Evolutionary conservation across 2,329 filamentous ascomycete genomes (phyloP).

Genomic region (Phaeomoniella chlamydospora): DNA sequence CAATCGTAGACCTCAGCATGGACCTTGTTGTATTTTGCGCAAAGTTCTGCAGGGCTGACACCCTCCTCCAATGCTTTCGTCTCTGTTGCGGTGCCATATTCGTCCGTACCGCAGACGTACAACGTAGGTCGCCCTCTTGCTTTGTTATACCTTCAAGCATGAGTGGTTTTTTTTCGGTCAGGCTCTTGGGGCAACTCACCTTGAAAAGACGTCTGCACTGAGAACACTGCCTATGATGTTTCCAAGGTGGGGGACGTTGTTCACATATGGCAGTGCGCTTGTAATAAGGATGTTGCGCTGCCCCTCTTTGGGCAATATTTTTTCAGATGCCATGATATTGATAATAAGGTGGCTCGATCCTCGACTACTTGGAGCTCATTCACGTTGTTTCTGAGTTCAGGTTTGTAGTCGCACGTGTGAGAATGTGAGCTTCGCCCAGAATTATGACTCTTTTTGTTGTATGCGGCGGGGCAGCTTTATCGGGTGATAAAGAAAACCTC

Average conservation of each 20-base stretch:
- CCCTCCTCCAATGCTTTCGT: conserved; percentile 87
- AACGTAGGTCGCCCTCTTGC: conserved; percentile 66
- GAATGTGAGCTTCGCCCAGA: background rate
- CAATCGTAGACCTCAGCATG: conserved; percentile 88
- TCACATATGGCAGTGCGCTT: conserved; percentile 77
- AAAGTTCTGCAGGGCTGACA: conserved; percentile 67
- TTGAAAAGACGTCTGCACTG: conserved; percentile 71
- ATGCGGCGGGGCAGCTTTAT: background rate
- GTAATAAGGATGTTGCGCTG: conserved; percentile 85
- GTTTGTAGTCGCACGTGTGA: too few relatives aligned
- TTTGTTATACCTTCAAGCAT: conserved; percentile 51
- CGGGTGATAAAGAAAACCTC: background rate
- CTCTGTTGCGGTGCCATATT: conserved; percentile 92
- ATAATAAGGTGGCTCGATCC: too few relatives aligned
- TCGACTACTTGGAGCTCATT: too few relatives aligned
- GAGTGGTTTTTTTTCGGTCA: conserved; percentile 5
- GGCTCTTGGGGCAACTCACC: conserved; percentile 7
- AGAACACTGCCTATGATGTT: conserved; percentile 81
- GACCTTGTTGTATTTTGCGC: conserved; percentile 81
- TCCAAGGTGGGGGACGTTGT: conserved; percentile 67
- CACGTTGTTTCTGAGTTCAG: too few relatives aligned
- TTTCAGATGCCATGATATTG: conserved; percentile 10
- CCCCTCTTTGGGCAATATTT: conserved; percentile 51
- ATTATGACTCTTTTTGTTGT: background rate
- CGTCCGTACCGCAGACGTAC: conserved; percentile 78